Conservation (phyloP, 2,329 filamentous ascomycete species). For the Ophiostoma ips region DNA sequence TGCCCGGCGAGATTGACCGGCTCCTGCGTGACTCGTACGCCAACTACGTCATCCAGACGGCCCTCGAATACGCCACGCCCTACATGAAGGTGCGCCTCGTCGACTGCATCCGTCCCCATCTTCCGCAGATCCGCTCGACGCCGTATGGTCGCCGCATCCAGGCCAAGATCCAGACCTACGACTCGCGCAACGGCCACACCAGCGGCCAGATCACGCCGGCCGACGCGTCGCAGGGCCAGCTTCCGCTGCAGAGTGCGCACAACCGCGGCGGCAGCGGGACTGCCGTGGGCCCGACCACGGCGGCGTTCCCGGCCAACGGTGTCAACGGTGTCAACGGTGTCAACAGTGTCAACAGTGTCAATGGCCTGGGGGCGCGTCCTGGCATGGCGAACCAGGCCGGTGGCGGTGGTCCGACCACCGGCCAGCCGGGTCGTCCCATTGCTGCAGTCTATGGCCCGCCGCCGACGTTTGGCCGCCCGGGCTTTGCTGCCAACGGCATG, state of each 20-base stretch:
- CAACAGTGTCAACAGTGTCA: conserved; percentile 21
- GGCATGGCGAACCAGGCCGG: conserved; percentile 13
- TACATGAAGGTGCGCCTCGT: conserved; percentile 62
- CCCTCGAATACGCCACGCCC: conserved; percentile 69
- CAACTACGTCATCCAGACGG: conserved; percentile 97
- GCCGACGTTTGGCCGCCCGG: conserved; percentile 10
- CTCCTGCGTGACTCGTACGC: conserved; percentile 86
- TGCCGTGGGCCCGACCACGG: conserved; percentile 20
- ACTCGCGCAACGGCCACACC: conserved; percentile 27
- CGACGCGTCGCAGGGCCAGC: conserved; percentile 40
- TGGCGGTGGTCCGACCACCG: not conserved
- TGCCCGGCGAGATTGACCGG: conserved; percentile 65
- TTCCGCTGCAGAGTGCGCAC: conserved; percentile 30
- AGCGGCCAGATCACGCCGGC: conserved; percentile 38
- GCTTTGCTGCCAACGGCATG: conserved; percentile 5
- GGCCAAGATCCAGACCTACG: conserved; percentile 62
- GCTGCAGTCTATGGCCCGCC: conserved; percentile 12
- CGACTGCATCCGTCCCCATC: conserved; percentile 70
- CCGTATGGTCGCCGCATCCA: conserved; percentile 90
- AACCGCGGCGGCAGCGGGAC: conserved; percentile 28
- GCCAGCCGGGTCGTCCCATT: conserved; percentile 4
- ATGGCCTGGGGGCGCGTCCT: conserved; percentile 17
- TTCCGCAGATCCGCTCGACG: conserved; percentile 75
- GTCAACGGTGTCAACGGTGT: conserved; percentile 21
- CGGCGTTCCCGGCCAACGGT: conserved; percentile 20